A percentile compares a stretch with the other conserved stretches of the same genome.
Conservation (phyloP, 129 eudicot species). For the Flaveria linearis region DNA sequence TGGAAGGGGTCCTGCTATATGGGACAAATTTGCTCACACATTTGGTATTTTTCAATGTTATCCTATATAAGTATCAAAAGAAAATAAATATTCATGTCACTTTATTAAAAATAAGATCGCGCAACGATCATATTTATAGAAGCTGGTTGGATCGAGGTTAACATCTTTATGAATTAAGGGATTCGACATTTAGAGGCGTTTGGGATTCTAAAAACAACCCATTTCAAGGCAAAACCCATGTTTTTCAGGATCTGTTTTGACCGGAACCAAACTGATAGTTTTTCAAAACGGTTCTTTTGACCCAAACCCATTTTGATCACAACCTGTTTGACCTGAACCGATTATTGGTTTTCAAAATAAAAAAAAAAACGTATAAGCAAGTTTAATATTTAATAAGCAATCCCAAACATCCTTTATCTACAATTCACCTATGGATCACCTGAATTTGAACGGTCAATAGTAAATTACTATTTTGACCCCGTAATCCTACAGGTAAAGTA, state of each 20-base stretch:
- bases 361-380: neutral
- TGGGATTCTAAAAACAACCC: too few relatives aligned
- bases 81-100: neutral
- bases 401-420: neutral
- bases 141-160: too few relatives aligned
- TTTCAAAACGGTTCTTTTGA: neutral
- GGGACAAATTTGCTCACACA: conserved; percentile 91
- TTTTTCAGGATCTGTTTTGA: too few relatives aligned
- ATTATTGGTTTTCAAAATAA: too few relatives aligned
- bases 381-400: neutral
- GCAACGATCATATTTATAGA: too few relatives aligned
- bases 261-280: too few relatives aligned
- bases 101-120: neutral
- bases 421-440: neutral
- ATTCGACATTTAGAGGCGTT: too few relatives aligned
- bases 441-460: neutral
- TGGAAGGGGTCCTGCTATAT: conserved; percentile 81
- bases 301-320: too few relatives aligned
- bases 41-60: conserved; percentile 48
- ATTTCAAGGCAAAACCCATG: too few relatives aligned
- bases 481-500: conserved; percentile 60
- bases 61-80: neutral
- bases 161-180: too few relatives aligned
- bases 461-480: neutral
- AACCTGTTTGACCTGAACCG: too few relatives aligned